Conservation (phyloP, 805 yeast genomes). For the Lachancea dasiensis region DNA sequence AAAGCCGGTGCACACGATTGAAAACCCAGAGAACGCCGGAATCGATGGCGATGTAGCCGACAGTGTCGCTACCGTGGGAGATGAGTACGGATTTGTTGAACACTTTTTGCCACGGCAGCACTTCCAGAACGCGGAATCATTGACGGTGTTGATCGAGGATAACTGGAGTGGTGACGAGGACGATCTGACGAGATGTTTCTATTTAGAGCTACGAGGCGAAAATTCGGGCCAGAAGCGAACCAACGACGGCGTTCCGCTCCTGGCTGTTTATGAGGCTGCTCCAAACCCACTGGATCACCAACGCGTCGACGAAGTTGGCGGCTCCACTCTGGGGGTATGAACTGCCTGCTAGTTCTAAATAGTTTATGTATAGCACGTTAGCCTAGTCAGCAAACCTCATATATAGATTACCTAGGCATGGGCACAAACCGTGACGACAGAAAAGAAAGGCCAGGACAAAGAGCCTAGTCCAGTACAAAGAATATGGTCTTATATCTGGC, state of each 20-base stretch:
- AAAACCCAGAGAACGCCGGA: slow-evolving; percentile 60
- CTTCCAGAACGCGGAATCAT: slow-evolving; percentile 62
- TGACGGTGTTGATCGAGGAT: slow-evolving; percentile 63
- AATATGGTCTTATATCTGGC: no score
- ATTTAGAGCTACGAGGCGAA: slow-evolving; percentile 77
- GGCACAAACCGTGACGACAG: no score
- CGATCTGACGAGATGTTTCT: slow-evolving; percentile 52
- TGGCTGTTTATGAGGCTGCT: slow-evolving; percentile 80
- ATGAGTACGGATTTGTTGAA: slow-evolving; percentile 60
- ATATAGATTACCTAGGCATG: no score
- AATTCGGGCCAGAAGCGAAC: slow-evolving; percentile 28
- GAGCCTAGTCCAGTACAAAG: no score
- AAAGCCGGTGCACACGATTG: slow-evolving; percentile 45
- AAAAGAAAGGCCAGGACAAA: no score
- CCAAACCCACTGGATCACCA: slow-evolving; percentile 90
- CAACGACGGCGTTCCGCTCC: slow-evolving; percentile 44
- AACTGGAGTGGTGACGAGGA: slow-evolving; percentile 61
- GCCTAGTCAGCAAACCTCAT: no score
- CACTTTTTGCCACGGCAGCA: slow-evolving; percentile 70
- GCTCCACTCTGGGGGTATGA: slow-evolving; percentile 17
- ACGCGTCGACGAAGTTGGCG: slow-evolving; percentile 25
- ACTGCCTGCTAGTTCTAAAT: neutral
- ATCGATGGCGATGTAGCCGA: slow-evolving; percentile 24
- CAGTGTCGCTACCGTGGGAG: slow-evolving; percentile 32
- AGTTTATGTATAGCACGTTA: neutral